These are phyloP conservation scores for Pseudogymnoascus sp. DNA, from an alignment of 2,329 filamentous ascomycete genomes.

Conservation along the genomic window DNA sequence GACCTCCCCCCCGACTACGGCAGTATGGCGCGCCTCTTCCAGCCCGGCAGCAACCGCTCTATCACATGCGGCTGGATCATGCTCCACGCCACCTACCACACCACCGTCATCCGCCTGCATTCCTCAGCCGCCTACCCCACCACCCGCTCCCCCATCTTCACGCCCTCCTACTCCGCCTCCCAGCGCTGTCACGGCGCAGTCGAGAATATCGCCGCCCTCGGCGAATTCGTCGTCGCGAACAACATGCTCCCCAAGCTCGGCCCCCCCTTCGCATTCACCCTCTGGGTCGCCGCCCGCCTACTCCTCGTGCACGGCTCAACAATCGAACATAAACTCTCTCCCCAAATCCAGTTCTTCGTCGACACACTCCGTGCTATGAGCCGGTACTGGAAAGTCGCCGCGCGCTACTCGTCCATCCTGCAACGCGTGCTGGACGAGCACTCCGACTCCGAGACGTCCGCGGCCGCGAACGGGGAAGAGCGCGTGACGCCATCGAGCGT, in stretches of 20 bases:
- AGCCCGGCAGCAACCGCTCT: conserved; percentile 57
- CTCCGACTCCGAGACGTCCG: conserved; percentile 60
- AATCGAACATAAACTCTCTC: conserved; percentile 73
- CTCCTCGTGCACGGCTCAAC: conserved; percentile 86
- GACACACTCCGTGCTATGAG: conserved; percentile 76
- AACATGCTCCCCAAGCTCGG: conserved; percentile 72
- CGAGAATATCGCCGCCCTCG: conserved; percentile 70
- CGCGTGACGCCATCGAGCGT: conserved; percentile 74
- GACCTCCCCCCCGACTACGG: conserved; percentile 75
- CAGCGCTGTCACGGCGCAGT: conserved; percentile 78
- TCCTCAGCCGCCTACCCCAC: conserved; percentile 90
- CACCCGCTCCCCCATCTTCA: conserved; percentile 80
- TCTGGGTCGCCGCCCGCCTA: conserved; percentile 85
- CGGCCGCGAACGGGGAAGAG: conserved; percentile 50
- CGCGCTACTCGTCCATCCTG: conserved; percentile 70
- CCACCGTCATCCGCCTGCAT: conserved; percentile 80
- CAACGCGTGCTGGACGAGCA: conserved; percentile 82
- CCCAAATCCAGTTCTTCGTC: conserved; percentile 74
- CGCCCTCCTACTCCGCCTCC: conserved; percentile 75
- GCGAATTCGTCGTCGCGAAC: conserved; percentile 68
- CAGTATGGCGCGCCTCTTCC: conserved; percentile 73
- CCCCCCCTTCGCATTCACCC: conserved; percentile 81
- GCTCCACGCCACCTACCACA: conserved; percentile 84
- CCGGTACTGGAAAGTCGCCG: conserved; percentile 75
- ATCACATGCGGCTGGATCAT: conserved; percentile 82